A percentile compares a stretch with the other conserved stretches of the same genome.
phyloP scores from a whole-genome alignment of 306 rosid species.

The Gastrolobium bilobum region DNA sequence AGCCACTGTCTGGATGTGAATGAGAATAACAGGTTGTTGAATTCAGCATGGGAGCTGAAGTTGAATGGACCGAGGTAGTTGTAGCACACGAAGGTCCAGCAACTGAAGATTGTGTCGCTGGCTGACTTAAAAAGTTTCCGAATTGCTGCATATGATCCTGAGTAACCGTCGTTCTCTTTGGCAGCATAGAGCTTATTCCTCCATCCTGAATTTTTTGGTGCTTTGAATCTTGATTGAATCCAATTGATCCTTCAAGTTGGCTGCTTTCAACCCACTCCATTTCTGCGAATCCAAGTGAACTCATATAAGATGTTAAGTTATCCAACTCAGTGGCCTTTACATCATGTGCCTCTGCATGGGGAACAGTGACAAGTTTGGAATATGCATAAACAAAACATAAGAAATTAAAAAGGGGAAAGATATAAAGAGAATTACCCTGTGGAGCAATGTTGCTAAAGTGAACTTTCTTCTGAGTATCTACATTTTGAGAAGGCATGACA shows the following conservation, averaged over 20 bases:
- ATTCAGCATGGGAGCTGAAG: constrained; percentile 87
- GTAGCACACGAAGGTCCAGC: constrained; percentile 87
- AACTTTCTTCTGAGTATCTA: constrained; percentile 64
- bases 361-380: too few relatives aligned
- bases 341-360: constrained; percentile 83
- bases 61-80: constrained; percentile 81
- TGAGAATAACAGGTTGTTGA: constrained; percentile 56
- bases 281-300: constrained; percentile 98
- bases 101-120: constrained; percentile 77
- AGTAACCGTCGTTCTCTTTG: constrained; percentile 63
- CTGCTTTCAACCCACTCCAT: constrained; percentile 80
- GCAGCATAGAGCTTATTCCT: constrained; percentile 65
- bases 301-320: constrained; percentile 85
- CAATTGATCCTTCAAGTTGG: constrained; percentile 67
- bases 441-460: constrained; percentile 57
- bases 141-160: constrained; percentile 83
- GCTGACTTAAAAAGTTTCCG: constrained; percentile 76
- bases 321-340: constrained; percentile 83
- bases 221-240: constrained; percentile 62
- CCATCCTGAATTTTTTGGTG: constrained; percentile 61
- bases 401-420: too few relatives aligned
- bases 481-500: constrained; percentile 51
- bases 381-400: too few relatives aligned
- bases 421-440: constrained; percentile 62
- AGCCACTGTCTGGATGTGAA: constrained; percentile 56